Evolutionary conservation across 1,139 yeast species (phyloP).

Genomic region (Arxiozyma bovina): DNA sequence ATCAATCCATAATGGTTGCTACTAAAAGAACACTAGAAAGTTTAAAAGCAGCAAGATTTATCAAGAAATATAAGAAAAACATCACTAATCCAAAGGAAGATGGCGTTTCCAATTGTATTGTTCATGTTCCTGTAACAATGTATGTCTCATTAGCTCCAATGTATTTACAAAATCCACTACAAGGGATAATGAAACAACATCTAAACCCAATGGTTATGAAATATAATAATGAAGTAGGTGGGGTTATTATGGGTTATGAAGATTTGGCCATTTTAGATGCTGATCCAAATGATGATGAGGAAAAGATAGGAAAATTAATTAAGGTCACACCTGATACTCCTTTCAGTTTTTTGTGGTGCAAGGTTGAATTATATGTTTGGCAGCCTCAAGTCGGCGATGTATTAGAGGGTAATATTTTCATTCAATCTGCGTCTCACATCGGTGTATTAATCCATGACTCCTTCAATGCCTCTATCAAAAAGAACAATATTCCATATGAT

Average conservation of each 20-base stretch:
- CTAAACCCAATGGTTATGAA: conserved; percentile 84
- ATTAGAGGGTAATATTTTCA: conserved; percentile 76
- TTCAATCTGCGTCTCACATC: conserved; percentile 92
- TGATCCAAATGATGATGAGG: conserved; percentile 27
- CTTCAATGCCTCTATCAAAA: conserved; percentile 86
- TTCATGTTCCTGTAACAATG: conserved; percentile 47
- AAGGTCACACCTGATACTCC: conserved; percentile 76
- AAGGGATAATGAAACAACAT: conserved; percentile 80
- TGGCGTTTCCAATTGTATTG: conserved; percentile 29
- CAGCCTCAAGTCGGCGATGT: conserved; percentile 76
- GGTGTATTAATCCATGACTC: conserved; percentile 87
- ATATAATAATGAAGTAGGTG: conserved; percentile 61
- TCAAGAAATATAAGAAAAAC: conserved; percentile 25
- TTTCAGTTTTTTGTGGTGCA: conserved; percentile 78
- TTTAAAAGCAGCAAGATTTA: conserved; percentile 16
- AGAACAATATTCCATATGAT: conserved; percentile 66
- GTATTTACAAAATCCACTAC: conserved; percentile 55
- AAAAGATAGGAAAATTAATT: conserved; percentile 41
- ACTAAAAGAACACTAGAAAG: conserved; percentile 22
- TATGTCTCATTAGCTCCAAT: conserved; percentile 85
- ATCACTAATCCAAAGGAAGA: conserved; percentile 24
- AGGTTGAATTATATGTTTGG: conserved; percentile 83
- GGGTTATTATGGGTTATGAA: conserved; percentile 75
- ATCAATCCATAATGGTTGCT: conserved; percentile 9
- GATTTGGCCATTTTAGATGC: conserved; percentile 44